Conservation (phyloP, 768 basidiomycete genomes). For the Lactarius indigo region DNA sequence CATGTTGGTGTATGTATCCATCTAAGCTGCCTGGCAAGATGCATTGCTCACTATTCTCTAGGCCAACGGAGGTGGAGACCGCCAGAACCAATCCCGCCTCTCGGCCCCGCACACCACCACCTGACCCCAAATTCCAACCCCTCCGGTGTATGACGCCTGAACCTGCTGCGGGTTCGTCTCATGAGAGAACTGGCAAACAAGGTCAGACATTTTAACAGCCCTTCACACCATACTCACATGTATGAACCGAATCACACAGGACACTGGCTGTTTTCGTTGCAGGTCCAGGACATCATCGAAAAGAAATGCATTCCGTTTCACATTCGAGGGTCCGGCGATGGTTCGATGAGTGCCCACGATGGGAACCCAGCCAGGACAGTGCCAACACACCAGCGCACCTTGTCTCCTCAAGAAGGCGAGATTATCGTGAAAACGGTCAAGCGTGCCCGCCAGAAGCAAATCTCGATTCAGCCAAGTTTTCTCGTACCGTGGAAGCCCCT, state of each 20-base stretch:
- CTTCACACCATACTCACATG: too few relatives aligned
- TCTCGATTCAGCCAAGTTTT: neutral
- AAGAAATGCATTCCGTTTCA: neutral
- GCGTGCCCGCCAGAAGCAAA: neutral
- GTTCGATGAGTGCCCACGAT: neutral
- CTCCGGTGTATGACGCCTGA: too few relatives aligned
- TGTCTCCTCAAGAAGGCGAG: neutral
- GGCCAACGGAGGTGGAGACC: neutral
- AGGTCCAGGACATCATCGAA: neutral
- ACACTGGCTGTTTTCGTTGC: neutral
- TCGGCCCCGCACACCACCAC: too few relatives aligned
- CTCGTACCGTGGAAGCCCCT: neutral
- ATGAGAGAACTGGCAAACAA: too few relatives aligned
- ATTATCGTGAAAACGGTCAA: neutral
- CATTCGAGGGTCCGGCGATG: neutral
- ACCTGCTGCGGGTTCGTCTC: too few relatives aligned
- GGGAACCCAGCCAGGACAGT: neutral
- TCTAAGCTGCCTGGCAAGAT: neutral
- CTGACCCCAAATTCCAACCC: too few relatives aligned
- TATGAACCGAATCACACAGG: too few relatives aligned
- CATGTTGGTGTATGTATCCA: neutral
- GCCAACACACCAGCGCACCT: neutral
- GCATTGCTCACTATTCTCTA: neutral
- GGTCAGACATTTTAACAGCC: too few relatives aligned
- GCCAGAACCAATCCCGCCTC: neutral